Evolutionary conservation across 345 rosid genomes (phyloP), one percentile per base, ranked within the genome.

Genomic region (Dipteronia dyeriana): DNA sequence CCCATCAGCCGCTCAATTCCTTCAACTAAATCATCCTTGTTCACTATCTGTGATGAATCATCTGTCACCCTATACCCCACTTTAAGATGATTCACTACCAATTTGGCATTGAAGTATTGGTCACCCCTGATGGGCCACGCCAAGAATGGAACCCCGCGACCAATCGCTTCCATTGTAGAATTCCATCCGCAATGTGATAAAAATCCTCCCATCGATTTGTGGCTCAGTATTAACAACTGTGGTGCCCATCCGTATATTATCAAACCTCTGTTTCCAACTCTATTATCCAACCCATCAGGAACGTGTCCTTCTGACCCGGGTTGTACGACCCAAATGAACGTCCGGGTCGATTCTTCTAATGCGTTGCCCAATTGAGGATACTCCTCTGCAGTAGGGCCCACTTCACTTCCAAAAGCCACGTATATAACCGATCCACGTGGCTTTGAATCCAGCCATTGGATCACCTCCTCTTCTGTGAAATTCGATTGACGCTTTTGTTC

Each of bases 111-210:
- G 26, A 76, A 79, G 72, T 70, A 67, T 14, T 87, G 91, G 67
- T 88, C 90, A 0, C 94, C 93, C 34, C 91, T 81, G 10, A 90
- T 81, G 0, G 91, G 91, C 90, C 90, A 86, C 0, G 86, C 87
- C 68, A 85, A 47, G 7, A 90, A 10, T 3, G 89, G 87, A n/a
- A 88, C 68, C 49, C 90, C 88, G 19, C 82, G 77, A 9, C 76
- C 90, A 1, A 85, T 79, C 1, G 90, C 91, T 71, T 90, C 94
- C 79, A 82, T 68, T 0, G 90, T 84, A 0, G 91, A 88, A 74
- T 90, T 90, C 91, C 90, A 86, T 7, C 91, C 86, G 29, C 91
- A 88, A 47, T 86, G 94, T 0, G 91, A 86, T 63, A 90, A 1
- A 77, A 90, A 88, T 3, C 84, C 91, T 3, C 78, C 89, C 0